Percentiles rank a stretch among this genome's conserved stretches.
These are phyloP conservation scores for Trypanosoma scelopori DNA, from an alignment of 208 protist species.

Conservation along the genomic window DNA sequence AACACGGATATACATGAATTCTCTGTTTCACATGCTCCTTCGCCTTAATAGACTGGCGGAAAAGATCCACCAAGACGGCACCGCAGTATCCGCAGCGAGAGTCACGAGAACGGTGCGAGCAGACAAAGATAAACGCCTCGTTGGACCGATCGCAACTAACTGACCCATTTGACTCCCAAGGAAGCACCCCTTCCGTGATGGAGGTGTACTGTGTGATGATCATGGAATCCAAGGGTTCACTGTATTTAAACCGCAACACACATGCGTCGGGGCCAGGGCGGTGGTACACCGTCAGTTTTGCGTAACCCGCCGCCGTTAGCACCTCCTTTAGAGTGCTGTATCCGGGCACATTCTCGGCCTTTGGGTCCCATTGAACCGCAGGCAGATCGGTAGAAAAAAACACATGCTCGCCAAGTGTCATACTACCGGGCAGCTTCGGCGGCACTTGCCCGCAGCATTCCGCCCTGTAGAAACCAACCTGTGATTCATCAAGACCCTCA, in stretches of 20 bases:
- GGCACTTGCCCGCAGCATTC: constrained; percentile 85
- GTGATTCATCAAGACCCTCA: constrained; percentile 74
- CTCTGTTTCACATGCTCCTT: constrained; percentile 28
- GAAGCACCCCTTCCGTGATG: constrained; percentile 46
- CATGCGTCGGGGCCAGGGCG: constrained; percentile 38
- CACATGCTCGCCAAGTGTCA: constrained; percentile 79
- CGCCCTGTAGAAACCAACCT: constrained; percentile 78
- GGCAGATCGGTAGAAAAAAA: constrained; percentile 68
- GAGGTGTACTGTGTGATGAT: constrained; percentile 63
- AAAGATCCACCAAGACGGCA: constrained; percentile 76
- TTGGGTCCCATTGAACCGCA: constrained; percentile 61
- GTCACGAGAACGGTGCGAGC: constrained; percentile 77
- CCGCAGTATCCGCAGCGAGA: constrained; percentile 89
- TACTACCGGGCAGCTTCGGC: constrained; percentile 69
- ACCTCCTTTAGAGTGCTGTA: constrained; percentile 42
- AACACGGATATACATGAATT: constrained; percentile 71
- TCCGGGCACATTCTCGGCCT: constrained; percentile 65
- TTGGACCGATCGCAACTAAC: constrained; percentile 71
- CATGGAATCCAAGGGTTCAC: constrained; percentile 38
- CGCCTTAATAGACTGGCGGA: constrained; percentile 50
- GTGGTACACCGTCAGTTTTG: constrained; percentile 27
- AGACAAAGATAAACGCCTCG: constrained; percentile 88
- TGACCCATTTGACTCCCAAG: constrained; percentile 67
- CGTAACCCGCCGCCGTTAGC: constrained; percentile 21
- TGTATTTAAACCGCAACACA: constrained; percentile 60